These are phyloP conservation scores for Allium cepa DNA, from an alignment of 106 monocot genomes.

Conservation along the genomic window DNA sequence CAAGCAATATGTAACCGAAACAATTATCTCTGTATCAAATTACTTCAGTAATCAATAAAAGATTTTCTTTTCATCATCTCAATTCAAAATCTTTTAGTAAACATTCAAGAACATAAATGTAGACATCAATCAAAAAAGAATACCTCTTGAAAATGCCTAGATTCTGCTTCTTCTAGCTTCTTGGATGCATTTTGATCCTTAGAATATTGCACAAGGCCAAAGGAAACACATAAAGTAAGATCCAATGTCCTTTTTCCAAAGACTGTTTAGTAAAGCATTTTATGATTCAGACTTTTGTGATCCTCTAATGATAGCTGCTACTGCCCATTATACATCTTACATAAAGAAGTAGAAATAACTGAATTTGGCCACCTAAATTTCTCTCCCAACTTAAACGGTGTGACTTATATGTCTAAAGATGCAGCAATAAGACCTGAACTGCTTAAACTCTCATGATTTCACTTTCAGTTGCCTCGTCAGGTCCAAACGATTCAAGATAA, in stretches of 20 bases:
- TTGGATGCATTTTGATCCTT: conserved; percentile 82
- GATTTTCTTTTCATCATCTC: too few relatives aligned
- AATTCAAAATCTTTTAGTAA: too few relatives aligned
- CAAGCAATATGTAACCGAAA: too few relatives aligned
- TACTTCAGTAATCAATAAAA: too few relatives aligned
- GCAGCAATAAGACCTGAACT: conserved; percentile 90
- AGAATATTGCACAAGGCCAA: conserved; percentile 70
- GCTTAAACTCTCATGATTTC: conserved; percentile 85
- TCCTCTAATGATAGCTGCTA: conserved; percentile 81
- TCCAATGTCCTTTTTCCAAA: conserved; percentile 61
- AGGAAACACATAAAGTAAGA: conserved; percentile 75
- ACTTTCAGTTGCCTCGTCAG: conserved; percentile 7
- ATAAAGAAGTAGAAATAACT: conserved; percentile 55
- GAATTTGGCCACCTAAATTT: conserved; percentile 93
- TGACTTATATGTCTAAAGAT: conserved; percentile 81
- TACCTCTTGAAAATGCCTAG: conserved; percentile 71
- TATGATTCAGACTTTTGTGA: conserved; percentile 62
- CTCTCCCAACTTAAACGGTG: conserved; percentile 93
- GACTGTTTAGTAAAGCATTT: conserved; percentile 9
- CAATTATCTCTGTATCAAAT: too few relatives aligned
- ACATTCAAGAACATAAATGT: background rate
- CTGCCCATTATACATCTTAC: conserved; percentile 68
- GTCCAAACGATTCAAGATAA: too few relatives aligned
- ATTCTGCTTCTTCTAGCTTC: conserved; percentile 51
- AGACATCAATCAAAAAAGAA: background rate